Conservation (phyloP, 1,284 basidiomycete genomes). For the Cutaneotrichosporon sp. region DNA sequence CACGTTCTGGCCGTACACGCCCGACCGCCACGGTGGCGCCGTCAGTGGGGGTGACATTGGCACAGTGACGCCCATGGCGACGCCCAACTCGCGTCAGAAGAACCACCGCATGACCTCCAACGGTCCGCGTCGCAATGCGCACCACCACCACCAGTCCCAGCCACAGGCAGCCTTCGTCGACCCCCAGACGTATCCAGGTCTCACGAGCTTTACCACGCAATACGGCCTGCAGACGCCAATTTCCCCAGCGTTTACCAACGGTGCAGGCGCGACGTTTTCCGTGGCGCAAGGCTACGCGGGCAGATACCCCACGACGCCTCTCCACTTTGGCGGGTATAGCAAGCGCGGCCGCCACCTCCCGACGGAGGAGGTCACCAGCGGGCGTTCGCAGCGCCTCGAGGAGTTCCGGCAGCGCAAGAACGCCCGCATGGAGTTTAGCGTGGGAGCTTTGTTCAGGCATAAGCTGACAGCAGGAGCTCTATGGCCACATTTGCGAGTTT, state of each 20-base stretch:
- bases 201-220: background rate
- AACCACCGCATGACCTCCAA: slow-evolving; percentile 7
- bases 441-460: slow-evolving; percentile 50
- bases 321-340: background rate
- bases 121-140: slow-evolving; percentile 4
- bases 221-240: slow-evolving; percentile 8
- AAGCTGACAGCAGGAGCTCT: slow-evolving; percentile 57
- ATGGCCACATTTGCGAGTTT: slow-evolving; percentile 84
- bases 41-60: background rate
- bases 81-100: slow-evolving; percentile 1
- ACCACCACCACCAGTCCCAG: slow-evolving; percentile 4
- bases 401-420: slow-evolving; percentile 77
- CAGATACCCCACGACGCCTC: slow-evolving; percentile 7
- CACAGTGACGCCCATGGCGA: background rate
- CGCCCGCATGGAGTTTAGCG: slow-evolving; percentile 70
- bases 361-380: slow-evolving; percentile 8
- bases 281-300: slow-evolving; percentile 22
- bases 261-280: slow-evolving; percentile 13
- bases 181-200: background rate
- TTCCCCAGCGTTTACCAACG: slow-evolving; percentile 1
- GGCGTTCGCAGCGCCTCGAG: slow-evolving; percentile 68
- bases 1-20: slow-evolving; percentile 7
- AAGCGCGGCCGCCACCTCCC: background rate
- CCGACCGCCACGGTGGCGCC: background rate
- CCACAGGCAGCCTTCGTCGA: background rate